Percentiles rank a stretch among this genome's conserved stretches.
phyloP scores from a whole-genome alignment of 1,284 basidiomycete species.

The Cryptococcus sp. region DNA sequence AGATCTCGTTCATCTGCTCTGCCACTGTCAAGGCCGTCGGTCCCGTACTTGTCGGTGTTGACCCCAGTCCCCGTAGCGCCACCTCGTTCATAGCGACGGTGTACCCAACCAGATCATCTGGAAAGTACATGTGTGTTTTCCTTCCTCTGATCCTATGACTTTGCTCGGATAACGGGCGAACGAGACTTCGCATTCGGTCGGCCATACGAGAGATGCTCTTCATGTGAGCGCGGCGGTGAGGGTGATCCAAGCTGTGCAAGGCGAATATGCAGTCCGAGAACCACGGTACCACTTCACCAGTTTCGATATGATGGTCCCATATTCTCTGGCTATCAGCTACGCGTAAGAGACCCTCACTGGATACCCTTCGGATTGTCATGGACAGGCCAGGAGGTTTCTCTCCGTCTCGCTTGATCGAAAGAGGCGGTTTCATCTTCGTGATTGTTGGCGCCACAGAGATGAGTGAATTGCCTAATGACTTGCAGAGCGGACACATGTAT shows the following conservation, averaged over 20 bases:
- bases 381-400: slow-evolving; percentile 31
- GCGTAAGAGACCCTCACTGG: slow-evolving; percentile 44
- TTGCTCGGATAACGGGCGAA: slow-evolving; percentile 48
- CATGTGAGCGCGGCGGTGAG: slow-evolving; percentile 31
- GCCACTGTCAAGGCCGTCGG: slow-evolving; percentile 59
- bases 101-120: slow-evolving; percentile 87
- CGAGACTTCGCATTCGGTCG: slow-evolving; percentile 42
- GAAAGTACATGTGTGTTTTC: slow-evolving; percentile 67
- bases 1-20: slow-evolving; percentile 74
- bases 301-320: slow-evolving; percentile 52
- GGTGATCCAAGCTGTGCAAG: slow-evolving; percentile 28
- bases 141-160: slow-evolving; percentile 46
- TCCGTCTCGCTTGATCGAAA: slow-evolving; percentile 22
- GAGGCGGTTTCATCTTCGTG: slow-evolving; percentile 17
- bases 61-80: slow-evolving; percentile 67
- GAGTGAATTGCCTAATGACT: slow-evolving; percentile 91
- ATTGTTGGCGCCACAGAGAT: slow-evolving; percentile 66
- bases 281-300: slow-evolving; percentile 51
- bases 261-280: slow-evolving; percentile 45
- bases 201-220: slow-evolving; percentile 42
- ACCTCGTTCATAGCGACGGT: slow-evolving; percentile 82
- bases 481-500: slow-evolving; percentile 98
- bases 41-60: slow-evolving; percentile 13
- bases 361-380: slow-evolving; percentile 47
- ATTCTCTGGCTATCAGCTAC: slow-evolving; percentile 48